phyloP scores from a whole-genome alignment of 768 basidiomycete species.

The Boletus sp. region DNA sequence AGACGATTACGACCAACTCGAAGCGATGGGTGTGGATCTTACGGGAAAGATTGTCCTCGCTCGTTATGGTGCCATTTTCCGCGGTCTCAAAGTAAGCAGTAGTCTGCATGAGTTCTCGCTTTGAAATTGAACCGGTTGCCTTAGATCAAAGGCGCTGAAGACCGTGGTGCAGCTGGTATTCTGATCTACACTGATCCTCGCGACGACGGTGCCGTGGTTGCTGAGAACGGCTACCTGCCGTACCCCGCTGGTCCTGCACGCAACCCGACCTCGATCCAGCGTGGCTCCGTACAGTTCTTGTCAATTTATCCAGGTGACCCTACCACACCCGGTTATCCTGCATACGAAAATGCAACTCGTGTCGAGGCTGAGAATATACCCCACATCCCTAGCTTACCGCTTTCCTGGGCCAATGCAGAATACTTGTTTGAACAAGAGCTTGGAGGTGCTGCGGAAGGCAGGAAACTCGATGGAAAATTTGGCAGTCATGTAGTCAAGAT shows the following conservation, averaged over 20 bases:
- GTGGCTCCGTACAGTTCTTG: constrained; percentile 78
- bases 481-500: constrained; percentile 48
- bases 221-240: constrained; percentile 69
- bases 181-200: constrained; percentile 85
- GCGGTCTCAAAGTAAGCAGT: constrained; percentile 73
- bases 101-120: constrained; percentile 1
- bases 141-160: constrained; percentile 80
- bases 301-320: constrained; percentile 72
- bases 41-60: constrained; percentile 76
- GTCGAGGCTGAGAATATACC: constrained; percentile 61
- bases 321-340: constrained; percentile 82
- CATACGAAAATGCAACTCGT: constrained; percentile 80
- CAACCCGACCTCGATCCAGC: constrained; percentile 77
- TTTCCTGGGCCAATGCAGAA: constrained; percentile 83
- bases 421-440: constrained; percentile 60
- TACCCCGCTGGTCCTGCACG: constrained; percentile 83
- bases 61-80: constrained; percentile 74
- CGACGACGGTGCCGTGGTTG: constrained; percentile 79
- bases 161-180: constrained; percentile 73
- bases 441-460: constrained; percentile 37
- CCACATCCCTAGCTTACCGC: constrained; percentile 77
- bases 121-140: constrained; percentile 8
- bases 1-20: constrained; percentile 65
- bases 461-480: constrained; percentile 46
- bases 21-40: constrained; percentile 63